Evolutionary conservation across 169 alveolate genomes (phyloP).

Genomic region (Condylostoma magnum): DNA sequence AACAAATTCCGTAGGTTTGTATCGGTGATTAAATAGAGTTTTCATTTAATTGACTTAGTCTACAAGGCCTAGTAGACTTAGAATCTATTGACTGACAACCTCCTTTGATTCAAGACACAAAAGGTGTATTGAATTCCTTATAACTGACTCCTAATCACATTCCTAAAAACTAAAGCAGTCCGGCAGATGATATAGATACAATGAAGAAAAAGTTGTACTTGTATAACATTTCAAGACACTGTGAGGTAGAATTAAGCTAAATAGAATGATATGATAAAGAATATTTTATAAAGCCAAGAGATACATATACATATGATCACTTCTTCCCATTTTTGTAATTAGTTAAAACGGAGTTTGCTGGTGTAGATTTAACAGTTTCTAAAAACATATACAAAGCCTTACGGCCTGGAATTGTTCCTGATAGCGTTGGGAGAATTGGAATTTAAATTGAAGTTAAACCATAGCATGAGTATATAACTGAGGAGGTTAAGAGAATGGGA

Average conservation of each 20-base stretch:
- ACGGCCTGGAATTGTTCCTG: slow-evolving; percentile 32
- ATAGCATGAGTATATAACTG: neutral
- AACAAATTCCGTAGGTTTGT: slow-evolving; percentile 14
- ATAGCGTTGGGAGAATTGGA: slow-evolving; percentile 26
- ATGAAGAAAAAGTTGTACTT: slow-evolving; percentile 22
- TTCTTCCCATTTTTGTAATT: slow-evolving; percentile 22
- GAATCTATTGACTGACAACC: slow-evolving; percentile 20
- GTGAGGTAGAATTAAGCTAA: slow-evolving; percentile 24
- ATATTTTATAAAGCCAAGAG: slow-evolving; percentile 1
- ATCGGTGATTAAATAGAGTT: neutral
- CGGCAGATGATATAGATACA: slow-evolving; percentile 10
- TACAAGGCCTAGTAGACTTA: neutral
- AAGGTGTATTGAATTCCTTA: neutral
- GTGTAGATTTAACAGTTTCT: slow-evolving; percentile 26
- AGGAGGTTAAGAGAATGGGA: slow-evolving; percentile 30
- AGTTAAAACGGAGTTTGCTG: slow-evolving; percentile 26
- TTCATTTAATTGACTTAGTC: slow-evolving; percentile 20
- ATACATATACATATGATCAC: slow-evolving; percentile 16
- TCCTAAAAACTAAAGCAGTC: neutral
- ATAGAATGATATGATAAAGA: slow-evolving; percentile 28
- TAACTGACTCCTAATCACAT: slow-evolving; percentile 10
- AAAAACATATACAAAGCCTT: slow-evolving; percentile 21
- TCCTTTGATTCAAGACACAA: slow-evolving; percentile 26
- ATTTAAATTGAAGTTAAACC: slow-evolving; percentile 4
- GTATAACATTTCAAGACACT: slow-evolving; percentile 17